These are phyloP conservation scores for Colletotrichum theobromicola DNA, from an alignment of 2,329 filamentous ascomycete genomes.

Conservation along the genomic window DNA sequence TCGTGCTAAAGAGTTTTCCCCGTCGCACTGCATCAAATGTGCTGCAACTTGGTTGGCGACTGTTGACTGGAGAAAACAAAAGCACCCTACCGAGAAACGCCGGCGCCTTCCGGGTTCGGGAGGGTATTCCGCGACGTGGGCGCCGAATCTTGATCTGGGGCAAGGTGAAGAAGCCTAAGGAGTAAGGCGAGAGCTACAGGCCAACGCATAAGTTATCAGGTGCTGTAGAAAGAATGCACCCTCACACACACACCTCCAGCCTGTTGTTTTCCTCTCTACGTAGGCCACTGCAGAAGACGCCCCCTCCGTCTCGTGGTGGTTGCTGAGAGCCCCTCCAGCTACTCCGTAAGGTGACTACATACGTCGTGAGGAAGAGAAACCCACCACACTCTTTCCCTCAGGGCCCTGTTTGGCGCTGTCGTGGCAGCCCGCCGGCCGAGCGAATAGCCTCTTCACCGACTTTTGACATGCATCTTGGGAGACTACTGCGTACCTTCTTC, in stretches of 20 bases:
- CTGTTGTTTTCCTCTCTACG: neutral
- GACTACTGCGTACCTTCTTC: neutral
- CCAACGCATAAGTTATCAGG: neutral
- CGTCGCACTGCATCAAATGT: neutral
- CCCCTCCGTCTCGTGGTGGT: neutral
- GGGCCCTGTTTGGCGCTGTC: neutral
- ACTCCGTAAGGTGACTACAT: neutral
- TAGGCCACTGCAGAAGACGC: neutral
- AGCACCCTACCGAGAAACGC: neutral
- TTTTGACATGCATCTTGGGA: constrained; percentile 13
- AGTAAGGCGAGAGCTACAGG: neutral
- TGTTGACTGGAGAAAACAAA: neutral
- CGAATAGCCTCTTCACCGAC: constrained; percentile 17
- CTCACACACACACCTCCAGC: neutral
- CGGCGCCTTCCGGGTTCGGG: neutral
- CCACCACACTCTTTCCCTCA: neutral
- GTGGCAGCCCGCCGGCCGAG: constrained; percentile 15
- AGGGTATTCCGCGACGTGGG: neutral
- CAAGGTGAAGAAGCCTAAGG: neutral
- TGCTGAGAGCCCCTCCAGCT: neutral
- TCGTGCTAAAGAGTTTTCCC: neutral
- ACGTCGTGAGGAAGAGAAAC: neutral
- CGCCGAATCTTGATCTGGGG: neutral
- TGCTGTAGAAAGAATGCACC: neutral
- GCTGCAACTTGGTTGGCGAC: neutral